Evolutionary conservation across 2,329 filamentous ascomycete genomes (phyloP), one percentile per base, ranked within the genome.

Genomic region (Arthrinium puccinioides): DNA sequence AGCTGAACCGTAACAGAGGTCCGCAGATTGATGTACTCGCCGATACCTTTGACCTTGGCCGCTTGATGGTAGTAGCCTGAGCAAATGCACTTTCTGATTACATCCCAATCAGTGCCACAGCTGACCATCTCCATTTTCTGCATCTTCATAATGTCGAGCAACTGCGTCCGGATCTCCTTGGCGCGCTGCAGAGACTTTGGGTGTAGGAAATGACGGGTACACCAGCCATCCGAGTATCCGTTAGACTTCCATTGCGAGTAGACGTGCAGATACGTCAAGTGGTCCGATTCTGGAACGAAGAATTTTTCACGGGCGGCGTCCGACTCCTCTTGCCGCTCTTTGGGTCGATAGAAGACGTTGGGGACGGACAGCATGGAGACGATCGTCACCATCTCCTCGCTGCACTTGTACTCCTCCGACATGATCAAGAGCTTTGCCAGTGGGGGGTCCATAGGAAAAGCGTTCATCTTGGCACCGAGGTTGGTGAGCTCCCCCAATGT

Each of bases 11-110:
- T 89, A 4, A 98, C 88, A 53, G 86, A 92, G 1, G 92, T 98
- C 16, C 92, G 83, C 24, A 98, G 72, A 59, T 98, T 98, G 64
- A 95, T 83, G 65, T 97, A 98, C 63, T 98, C 94, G 50, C 92
- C 92, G 13, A 96, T 87, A 3, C 92, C 94, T 64, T 94, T 94
- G 45, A 94, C 88, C 53, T 89, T 88, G 21, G 92, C 92, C 6
- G 92, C 92, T 66, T 98, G 92, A 55, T 97, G 90, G 64, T 97
- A 98, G 68, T 95, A 98, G 10, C 92, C 92, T 0, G 86, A 88
- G 67, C 94, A 98, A 55, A 98, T 95, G 59, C 90, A 97, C 61
- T 92, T 90, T 44, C 92, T 82, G 39, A 97, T 87, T 9, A 94
- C 69, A 58, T 98, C 94, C 85, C 92, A 96, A 64, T 98, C 94